Evolutionary conservation across 176 grass and related monocot species (phyloP), one percentile per base, ranked within the genome.

Genomic region (Bromus sterilis): DNA sequence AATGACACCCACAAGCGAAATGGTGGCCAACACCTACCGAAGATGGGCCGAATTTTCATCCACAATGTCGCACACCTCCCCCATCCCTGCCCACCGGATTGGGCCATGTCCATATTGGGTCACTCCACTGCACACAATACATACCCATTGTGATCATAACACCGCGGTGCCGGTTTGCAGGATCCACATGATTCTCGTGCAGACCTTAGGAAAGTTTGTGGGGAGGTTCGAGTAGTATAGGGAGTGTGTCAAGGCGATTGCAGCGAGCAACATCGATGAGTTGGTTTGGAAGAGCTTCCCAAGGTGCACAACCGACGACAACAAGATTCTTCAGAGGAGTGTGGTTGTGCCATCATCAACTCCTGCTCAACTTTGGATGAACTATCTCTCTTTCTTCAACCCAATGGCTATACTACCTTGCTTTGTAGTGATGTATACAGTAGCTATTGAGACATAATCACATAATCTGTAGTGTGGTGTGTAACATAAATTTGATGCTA

Each of bases 381-480:
- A 40, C 87, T 98, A 4, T n/a, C n/a, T n/a, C n/a, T 85, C 72
- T 28, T 79, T 95, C 59, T 91, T 93, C 73, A 91, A 80, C 82
- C 73, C 92, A 53, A 89, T 78, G 82, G 95, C 92, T 28, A 91
- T 98, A 28, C 40, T 93, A 14, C 90, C 90, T 57, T 98, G 95
- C 85, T 98, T 98, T 89, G 78, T 89, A 74, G 92, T 98, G 66
- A 86, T 93, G 76, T 93, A 57, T 91, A 95, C 80, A 87, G 84
- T 89, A 82, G 75, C 80, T 90, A 91, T 39, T 93, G 80, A 75
- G 14, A 23, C 5, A 31, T 39, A 30, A 70, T 41, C 43, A 5
- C 14, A 4, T 24, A 71, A 56, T 33, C 16, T 55, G 51, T 21
- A 79, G 15, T n/a, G n/a, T 69, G 67, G 16, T 37, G 20, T 56